A percentile compares a stretch with the other conserved stretches of the same genome.
Evolutionary conservation across 371 early-diverging fungal species (phyloP).

Genomic region (Syncephalastrum contaminatum): DNA sequence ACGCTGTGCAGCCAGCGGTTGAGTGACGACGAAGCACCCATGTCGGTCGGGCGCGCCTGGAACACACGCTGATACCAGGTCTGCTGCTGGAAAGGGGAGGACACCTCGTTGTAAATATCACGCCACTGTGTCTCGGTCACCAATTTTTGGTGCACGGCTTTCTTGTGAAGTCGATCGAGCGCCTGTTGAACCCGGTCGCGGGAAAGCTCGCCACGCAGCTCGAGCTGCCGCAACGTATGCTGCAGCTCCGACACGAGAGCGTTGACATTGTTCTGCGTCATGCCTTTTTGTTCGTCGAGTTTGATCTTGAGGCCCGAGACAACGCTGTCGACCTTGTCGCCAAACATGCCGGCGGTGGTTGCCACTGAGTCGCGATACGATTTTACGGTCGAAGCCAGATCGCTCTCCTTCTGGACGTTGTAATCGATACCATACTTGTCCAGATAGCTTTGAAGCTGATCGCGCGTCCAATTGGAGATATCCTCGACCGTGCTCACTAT

Average conservation of each 20-base stretch:
- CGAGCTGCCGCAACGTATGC: constrained; percentile 35
- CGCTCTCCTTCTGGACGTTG: constrained; percentile 19
- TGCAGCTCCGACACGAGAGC: constrained; percentile 22
- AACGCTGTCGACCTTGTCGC: constrained; percentile 30
- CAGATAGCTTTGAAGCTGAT: constrained; percentile 27
- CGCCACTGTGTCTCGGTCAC: constrained; percentile 39
- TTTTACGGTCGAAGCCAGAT: constrained; percentile 27
- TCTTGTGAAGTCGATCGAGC: constrained; percentile 25
- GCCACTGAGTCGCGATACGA: constrained; percentile 37
- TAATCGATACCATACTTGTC: constrained; percentile 38
- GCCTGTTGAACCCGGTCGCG: constrained; percentile 35
- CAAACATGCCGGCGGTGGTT: constrained; percentile 29
- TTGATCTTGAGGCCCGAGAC: constrained; percentile 29
- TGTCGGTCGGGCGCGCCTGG: constrained; percentile 14
- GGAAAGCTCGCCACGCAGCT: constrained; percentile 38
- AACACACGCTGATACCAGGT: constrained; percentile 39
- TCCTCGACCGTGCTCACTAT: constrained; percentile 9
- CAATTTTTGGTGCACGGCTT: constrained; percentile 35
- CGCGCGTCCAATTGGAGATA: constrained; percentile 31
- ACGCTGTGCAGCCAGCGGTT: constrained; percentile 32
- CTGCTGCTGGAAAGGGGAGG: constrained; percentile 18
- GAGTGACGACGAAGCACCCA: constrained; percentile 18
- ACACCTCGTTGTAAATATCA: constrained; percentile 32
- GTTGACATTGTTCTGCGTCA: constrained; percentile 22
- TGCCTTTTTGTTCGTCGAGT: constrained; percentile 29